Evolutionary conservation across 805 yeast species (phyloP).

Genomic region (Candida manassasensis): DNA sequence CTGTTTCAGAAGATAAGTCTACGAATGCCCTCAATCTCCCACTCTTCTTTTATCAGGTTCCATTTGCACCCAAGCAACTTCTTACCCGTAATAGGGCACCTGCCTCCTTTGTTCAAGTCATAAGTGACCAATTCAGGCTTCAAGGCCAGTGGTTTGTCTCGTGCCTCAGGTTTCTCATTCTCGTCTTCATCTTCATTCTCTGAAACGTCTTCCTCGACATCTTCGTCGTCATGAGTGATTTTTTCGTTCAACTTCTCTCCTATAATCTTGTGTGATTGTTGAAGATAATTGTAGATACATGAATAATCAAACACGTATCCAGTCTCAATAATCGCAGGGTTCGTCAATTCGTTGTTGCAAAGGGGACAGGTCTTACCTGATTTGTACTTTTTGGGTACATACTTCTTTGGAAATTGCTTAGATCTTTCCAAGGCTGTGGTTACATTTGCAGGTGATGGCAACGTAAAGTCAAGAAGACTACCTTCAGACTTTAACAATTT

Average conservation of each 20-base stretch:
- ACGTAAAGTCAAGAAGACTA: constrained; percentile 40
- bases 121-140: neutral
- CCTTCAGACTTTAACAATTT: constrained; percentile 48
- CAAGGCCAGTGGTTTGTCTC: constrained; percentile 4
- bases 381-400: constrained; percentile 19
- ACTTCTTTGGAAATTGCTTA: constrained; percentile 8
- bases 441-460: constrained; percentile 44
- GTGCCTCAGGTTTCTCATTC: constrained; percentile 11
- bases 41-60: constrained; percentile 50
- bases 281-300: constrained; percentile 67
- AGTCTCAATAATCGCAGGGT: constrained; percentile 86
- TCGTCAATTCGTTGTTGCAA: constrained; percentile 59
- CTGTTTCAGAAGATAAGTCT: constrained; percentile 54
- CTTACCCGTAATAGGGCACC: constrained; percentile 81
- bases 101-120: constrained; percentile 50
- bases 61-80: constrained; percentile 67
- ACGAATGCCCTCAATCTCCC: constrained; percentile 75
- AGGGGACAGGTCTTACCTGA: constrained; percentile 54
- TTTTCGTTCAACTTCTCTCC: constrained; percentile 12
- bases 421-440: constrained; percentile 9
- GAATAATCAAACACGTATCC: constrained; percentile 88
- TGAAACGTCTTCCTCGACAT: constrained; percentile 14
- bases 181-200: constrained; percentile 11
- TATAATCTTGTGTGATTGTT: constrained; percentile 39
- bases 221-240: constrained; percentile 11